Conservation (phyloP, 495 filamentous ascomycete genomes). For the Hypoxylon trugodes region DNA sequence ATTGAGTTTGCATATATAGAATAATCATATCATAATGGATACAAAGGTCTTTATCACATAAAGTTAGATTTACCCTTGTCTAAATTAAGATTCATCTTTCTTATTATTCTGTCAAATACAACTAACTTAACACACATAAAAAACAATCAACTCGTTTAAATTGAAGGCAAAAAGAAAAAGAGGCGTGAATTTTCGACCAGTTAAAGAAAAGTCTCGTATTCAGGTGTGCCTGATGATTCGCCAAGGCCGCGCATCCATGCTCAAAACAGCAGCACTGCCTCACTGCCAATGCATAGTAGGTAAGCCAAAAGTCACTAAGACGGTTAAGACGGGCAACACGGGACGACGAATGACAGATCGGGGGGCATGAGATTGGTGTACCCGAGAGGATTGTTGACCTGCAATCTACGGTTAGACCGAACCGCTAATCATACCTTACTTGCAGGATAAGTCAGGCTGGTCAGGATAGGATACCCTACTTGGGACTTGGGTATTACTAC, state of each 20-base stretch:
- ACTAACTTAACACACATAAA: too few relatives aligned
- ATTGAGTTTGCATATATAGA: too few relatives aligned
- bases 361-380: not conserved
- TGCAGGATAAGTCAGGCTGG: too few relatives aligned
- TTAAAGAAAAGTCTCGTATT: slow-evolving; percentile 8
- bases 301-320: not conserved
- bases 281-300: not conserved
- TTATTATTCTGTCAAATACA: too few relatives aligned
- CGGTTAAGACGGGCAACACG: too few relatives aligned
- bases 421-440: too few relatives aligned
- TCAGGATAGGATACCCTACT: too few relatives aligned
- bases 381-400: not conserved
- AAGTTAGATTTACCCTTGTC: too few relatives aligned
- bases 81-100: too few relatives aligned
- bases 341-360: not conserved
- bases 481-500: too few relatives aligned
- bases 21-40: not conserved
- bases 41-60: too few relatives aligned
- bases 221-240: not conserved
- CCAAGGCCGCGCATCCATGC: slow-evolving; percentile 3
- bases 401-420: not conserved
- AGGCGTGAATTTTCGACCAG: too few relatives aligned
- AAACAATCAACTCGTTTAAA: not conserved
- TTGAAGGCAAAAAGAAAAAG: not conserved
- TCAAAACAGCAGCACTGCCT: slow-evolving; percentile 9